Evolutionary conservation across 441 rosid species (phyloP).

Genomic region (Theobroma grandiflorum): DNA sequence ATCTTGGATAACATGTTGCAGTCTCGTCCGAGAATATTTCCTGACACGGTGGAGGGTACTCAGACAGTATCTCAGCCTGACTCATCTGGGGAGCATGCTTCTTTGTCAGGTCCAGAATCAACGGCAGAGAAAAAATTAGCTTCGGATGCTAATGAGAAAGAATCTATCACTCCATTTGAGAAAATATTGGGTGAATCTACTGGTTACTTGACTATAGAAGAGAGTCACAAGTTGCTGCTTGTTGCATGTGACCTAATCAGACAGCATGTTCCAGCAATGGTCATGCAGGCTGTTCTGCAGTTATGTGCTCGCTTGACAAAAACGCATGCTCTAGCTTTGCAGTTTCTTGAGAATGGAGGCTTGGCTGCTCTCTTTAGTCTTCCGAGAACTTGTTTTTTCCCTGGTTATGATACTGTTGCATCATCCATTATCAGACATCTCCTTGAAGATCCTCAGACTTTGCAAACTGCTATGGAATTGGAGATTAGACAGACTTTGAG

Average conservation of each 20-base stretch:
- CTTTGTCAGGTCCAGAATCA: constrained; percentile 46
- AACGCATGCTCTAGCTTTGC: constrained; percentile 78
- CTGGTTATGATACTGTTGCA: constrained; percentile 91
- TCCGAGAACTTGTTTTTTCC: constrained; percentile 87
- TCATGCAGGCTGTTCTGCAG: constrained; percentile 98
- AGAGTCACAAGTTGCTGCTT: constrained; percentile 70
- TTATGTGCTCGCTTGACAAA: constrained; percentile 93
- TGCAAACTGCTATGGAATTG: constrained; percentile 97
- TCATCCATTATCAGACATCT: constrained; percentile 91
- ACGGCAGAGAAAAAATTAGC: constrained; percentile 47
- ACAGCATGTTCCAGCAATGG: constrained; percentile 83
- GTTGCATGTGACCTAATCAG: constrained; percentile 79
- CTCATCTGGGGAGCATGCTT: constrained; percentile 47
- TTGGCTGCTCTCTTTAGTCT: constrained; percentile 81
- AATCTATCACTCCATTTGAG: constrained; percentile 56
- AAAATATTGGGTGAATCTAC: constrained; percentile 79
- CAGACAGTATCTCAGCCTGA: constrained; percentile 60
- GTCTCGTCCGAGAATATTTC: constrained; percentile 60
- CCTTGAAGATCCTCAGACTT: constrained; percentile 96
- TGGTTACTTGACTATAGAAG: constrained; percentile 80
- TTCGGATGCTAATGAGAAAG: constrained; percentile 60
- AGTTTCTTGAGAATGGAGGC: constrained; percentile 91
- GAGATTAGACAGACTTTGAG: constrained; percentile 89
- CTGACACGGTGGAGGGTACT: constrained; percentile 60
- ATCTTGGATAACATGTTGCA: constrained; percentile 89